Base-by-base conservation (phyloP, 371 early-diverging fungal genomes). In the Funneliformis caledonium region DNA sequence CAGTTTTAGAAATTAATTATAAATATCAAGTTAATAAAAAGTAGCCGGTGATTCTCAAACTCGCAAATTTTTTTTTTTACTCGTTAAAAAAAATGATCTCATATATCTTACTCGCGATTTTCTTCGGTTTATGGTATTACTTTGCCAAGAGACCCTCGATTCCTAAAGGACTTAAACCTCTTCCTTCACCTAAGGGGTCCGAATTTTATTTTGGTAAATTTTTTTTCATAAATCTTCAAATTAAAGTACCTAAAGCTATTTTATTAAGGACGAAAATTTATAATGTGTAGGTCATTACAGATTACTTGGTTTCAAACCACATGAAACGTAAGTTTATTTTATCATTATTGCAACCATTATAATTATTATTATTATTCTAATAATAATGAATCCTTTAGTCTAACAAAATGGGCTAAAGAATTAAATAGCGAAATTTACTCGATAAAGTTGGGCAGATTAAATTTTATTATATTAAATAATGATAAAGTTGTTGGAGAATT, bases 391-490 rank as follows among this genome's bases (percentile, higher is more conserved):
- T n/a, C 8, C 62, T n/a, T 62, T 62, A 62, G n/a, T 42, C 19
- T 70, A 14, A 19, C 31, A 70, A 16, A 70, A 70, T 70, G 70
- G 48, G 48, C 47, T 22, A 37, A 70, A 70, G 42, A 22, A 37
- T 43, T 70, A 64, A 22, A 31, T 62, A 43, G 47, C 11, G 70
- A 70, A 12, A 45, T 45, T 12, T 70, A 45, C 42, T 14, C 22
- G 4, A 16, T 70, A 45, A n/a, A 70, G n/a, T 22, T 70, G 48
- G 70, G 70, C 16, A 31, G n/a, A 70, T 37, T 33, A 37, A 69
- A 69, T 43, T 69, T 22, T 22, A 43, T 70, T n/a, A 45, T 70
- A 7, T 70, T 70, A 48, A 70, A 31, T 45, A 70, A 14, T 70
- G 47, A 70, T 45, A 70, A 70, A 22, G 43, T 70, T 43, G 47